Base-by-base conservation (phyloP, 495 filamentous ascomycete species). In the Eremomyces bilateralis region DNA sequence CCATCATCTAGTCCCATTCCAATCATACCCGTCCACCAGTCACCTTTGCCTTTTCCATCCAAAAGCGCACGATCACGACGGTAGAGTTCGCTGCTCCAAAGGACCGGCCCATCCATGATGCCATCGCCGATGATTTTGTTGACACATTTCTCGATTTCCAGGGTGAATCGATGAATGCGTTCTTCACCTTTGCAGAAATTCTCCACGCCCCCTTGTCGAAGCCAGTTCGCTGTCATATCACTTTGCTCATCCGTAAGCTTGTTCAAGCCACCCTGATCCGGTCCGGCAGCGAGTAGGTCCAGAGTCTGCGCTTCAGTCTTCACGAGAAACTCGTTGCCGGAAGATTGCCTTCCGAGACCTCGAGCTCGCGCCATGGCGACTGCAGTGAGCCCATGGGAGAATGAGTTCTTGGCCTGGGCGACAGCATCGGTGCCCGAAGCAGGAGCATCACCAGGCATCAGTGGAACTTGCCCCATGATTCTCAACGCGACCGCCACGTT, bases 101-200 rank as follows among this genome's bases (percentile, higher is more conserved):
- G 53, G 2, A 93, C 81, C 4, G 88, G 82, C 0, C 80, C 78
- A 28, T 91, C 82, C 29, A 81, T 57, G 48, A 93, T 71, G 35
- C 72, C 81, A 35, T 88, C 77, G 24, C 83, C 81, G 15, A 91
- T 76, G 1, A 97, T 61, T 50, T 82, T 85, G 46, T 65, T 75
- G 52, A 92, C 73, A 43, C 80, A 91, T 37, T 64, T 77, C 36
- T 88, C 79, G 17, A 97, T 66, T 49, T 95, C 88, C 31, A 83
- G 73, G 50, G 75, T 90, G 50, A 97, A 91, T 12, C 83, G 70
- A 49, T 97, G 88, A 34, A 97, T 90, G 22, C 88, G 61, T 56
- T 97, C 88, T 48, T 97, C 88, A 13, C 84, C 88, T 45, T 73
- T 76, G 59, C 88, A 97, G 53, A 94, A 84, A 46, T 93, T 94